phyloP scores from a whole-genome alignment of 805 yeast genomes.

The Candida orba region DNA sequence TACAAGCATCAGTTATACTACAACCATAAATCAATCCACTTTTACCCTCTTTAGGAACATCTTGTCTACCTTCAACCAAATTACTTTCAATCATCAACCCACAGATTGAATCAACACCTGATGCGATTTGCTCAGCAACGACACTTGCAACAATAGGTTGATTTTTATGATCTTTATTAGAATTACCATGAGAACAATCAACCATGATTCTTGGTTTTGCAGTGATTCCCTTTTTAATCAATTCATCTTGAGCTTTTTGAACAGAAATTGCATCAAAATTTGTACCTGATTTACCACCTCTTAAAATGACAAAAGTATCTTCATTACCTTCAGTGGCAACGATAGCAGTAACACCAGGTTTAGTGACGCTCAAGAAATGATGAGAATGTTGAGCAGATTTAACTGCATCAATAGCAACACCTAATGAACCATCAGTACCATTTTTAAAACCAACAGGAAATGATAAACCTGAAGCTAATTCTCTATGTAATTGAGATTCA shows the following conservation, averaged over 20 bases:
- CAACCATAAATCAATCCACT: slow-evolving; percentile 80
- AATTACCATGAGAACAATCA: slow-evolving; percentile 97
- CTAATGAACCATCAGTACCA: slow-evolving; percentile 94
- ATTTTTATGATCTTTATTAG: slow-evolving; percentile 81
- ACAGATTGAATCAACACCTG: slow-evolving; percentile 70
- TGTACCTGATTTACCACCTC: slow-evolving; percentile 95
- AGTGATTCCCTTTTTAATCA: slow-evolving; percentile 36
- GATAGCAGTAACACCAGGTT: slow-evolving; percentile 94
- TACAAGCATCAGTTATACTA: slow-evolving; percentile 97
- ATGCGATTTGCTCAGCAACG: slow-evolving; percentile 70
- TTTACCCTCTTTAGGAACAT: slow-evolving; percentile 72
- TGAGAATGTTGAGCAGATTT: slow-evolving; percentile 90
- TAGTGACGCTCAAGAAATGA: slow-evolving; percentile 90
- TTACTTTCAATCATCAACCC: slow-evolving; percentile 97
- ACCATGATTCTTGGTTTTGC: slow-evolving; percentile 72
- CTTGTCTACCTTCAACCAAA: slow-evolving; percentile 88
- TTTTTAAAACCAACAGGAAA: slow-evolving; percentile 98
- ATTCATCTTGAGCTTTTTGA: slow-evolving; percentile 52
- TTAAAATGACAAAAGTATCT: slow-evolving; percentile 81
- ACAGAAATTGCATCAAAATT: slow-evolving; percentile 79
- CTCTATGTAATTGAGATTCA: slow-evolving; percentile 96
- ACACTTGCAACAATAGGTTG: slow-evolving; percentile 84
- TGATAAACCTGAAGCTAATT: slow-evolving; percentile 90
- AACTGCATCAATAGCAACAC: slow-evolving; percentile 92
- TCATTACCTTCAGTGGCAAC: slow-evolving; percentile 92